phyloP scores from a whole-genome alignment of 2,329 filamentous ascomycete genomes.

The Trichothecium sympodiale region DNA sequence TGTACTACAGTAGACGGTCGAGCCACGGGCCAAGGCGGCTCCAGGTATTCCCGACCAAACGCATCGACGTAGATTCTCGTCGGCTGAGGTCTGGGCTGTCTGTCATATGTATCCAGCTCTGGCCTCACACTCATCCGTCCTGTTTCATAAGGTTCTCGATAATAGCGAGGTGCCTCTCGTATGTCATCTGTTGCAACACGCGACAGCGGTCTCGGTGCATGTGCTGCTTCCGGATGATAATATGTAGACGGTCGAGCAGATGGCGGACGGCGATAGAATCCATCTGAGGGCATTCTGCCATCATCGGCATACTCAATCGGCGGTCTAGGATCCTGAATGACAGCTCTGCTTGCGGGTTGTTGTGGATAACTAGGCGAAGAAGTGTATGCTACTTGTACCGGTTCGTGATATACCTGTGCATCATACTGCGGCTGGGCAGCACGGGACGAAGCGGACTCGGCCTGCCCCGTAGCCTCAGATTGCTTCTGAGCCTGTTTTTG shows the following conservation, averaged over 20 bases:
- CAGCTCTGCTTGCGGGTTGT: constrained; percentile 12
- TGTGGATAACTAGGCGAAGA: constrained; percentile 12
- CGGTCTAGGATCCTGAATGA: constrained; percentile 18
- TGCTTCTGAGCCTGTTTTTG: constrained; percentile 36
- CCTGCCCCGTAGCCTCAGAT: constrained; percentile 14
- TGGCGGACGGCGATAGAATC: constrained; percentile 21
- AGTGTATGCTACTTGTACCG: constrained; percentile 23
- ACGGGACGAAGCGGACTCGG: constrained; percentile 26
- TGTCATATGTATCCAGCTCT: constrained; percentile 38
- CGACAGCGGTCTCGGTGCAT: constrained; percentile 26
- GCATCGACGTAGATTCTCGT: constrained; percentile 70
- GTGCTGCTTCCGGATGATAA: constrained; percentile 25
- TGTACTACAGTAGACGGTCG: constrained; percentile 43
- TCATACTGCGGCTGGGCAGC: constrained; percentile 22
- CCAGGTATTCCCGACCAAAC: constrained; percentile 68
- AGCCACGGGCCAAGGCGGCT: constrained; percentile 34
- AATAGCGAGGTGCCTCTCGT: constrained; percentile 29
- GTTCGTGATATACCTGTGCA: constrained; percentile 15
- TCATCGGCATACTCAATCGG: constrained; percentile 22
- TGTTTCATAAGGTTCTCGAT: constrained; percentile 29
- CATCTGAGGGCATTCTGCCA: constrained; percentile 15
- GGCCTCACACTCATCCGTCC: constrained; percentile 37
- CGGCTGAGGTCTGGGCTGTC: constrained; percentile 38
- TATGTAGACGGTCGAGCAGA: constrained; percentile 26
- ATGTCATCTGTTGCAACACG: constrained; percentile 29